These are phyloP conservation scores for Ramalina peruviana DNA, from an alignment of 495 filamentous ascomycete genomes.

Conservation along the genomic window DNA sequence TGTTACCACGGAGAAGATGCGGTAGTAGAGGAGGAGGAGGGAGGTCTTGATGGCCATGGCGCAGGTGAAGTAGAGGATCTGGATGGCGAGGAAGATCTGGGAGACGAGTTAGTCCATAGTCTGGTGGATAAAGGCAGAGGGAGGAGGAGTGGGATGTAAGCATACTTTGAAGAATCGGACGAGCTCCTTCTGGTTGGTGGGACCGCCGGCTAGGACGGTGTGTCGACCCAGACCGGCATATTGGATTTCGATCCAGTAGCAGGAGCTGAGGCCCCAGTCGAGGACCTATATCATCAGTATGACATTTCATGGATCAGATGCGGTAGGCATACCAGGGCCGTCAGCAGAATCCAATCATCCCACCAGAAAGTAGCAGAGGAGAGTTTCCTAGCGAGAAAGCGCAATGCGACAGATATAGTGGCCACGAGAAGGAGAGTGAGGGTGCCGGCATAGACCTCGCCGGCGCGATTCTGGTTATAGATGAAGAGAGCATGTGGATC, in stretches of 20 bases:
- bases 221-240: constrained; percentile 6
- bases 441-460: constrained; percentile 1
- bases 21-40: constrained; percentile 34
- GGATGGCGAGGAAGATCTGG: constrained; percentile 32
- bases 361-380: constrained; percentile 23
- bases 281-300: constrained; percentile 1
- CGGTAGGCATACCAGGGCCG: constrained; percentile 14
- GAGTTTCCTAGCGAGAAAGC: constrained; percentile 19
- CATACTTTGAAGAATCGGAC: constrained; percentile 27
- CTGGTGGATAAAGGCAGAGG: neutral
- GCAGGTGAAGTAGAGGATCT: constrained; percentile 31
- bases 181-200: constrained; percentile 16
- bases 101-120: neutral
- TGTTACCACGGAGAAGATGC: constrained; percentile 26
- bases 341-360: constrained; percentile 26
- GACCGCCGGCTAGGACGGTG: constrained; percentile 1
- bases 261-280: constrained; percentile 7
- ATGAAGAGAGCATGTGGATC: neutral
- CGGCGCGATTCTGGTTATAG: constrained; percentile 1
- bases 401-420: constrained; percentile 19
- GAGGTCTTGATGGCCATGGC: constrained; percentile 31
- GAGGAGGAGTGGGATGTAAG: neutral
- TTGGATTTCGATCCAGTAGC: neutral
- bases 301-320: neutral
- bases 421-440: constrained; percentile 16